Evolutionary conservation across 352 stramenopile genomes (phyloP), one percentile per base, ranked within the genome.

Genomic region (Albugo laibachii): DNA sequence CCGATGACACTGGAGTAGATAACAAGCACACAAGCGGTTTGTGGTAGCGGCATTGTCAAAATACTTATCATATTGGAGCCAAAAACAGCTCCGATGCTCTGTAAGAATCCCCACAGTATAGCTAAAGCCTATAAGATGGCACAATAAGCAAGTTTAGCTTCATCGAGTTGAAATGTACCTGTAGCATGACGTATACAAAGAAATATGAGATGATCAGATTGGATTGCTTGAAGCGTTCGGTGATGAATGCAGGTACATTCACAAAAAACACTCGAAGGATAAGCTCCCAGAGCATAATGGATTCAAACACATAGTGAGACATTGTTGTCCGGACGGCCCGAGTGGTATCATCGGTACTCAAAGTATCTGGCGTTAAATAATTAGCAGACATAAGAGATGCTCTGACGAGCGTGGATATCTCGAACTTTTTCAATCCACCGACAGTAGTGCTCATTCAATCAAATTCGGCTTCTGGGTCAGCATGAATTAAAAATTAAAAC

Each of bases 31-130:
- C 74, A 92, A 3, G 78, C 57, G 1, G 69, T 76, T 56, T 87
- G 75, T 3, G 64, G 27, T 38, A 79, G 75, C 11, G 73, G 69
- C 78, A 92, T 92, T 5, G 62, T 81, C 24, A 87, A 56, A 50
- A 88, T 83, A n/a, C 57, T 77, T 57, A 74, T 87, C 63, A 86
- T 81, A 50, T 86, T 87, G 57, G 86, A 75, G 18, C 75, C 75
- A 38, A 92, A 43, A n/a, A 92, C 79, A 13, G 75, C 75, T 15
- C 73, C 73, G 27, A 92, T 63, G 43, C 78, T 86, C 58, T 87
- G 87, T 8, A 92, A 56, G 31, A 88, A 92, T 2, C 69, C 73
- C 78, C 78, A 92, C 16, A 92, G 66, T 46, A 92, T 88, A 8
- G 75, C 78, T 24, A 92, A 54, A 39, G 75, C 73, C 62, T 85